phyloP scores from a whole-genome alignment of 1,139 yeast species.

The Hansenula lynferdii region DNA sequence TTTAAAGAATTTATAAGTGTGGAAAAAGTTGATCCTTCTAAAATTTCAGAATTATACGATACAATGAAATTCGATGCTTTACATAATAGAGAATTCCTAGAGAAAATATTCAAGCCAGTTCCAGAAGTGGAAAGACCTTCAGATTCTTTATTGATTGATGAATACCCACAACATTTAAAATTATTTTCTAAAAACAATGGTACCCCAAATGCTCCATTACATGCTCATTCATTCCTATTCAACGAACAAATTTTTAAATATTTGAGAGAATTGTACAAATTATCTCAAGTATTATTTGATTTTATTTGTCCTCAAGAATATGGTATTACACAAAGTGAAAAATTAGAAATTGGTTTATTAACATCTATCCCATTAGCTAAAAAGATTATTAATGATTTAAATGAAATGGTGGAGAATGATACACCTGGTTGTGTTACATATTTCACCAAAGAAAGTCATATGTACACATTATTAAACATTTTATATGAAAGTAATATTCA shows the following conservation, averaged over 20 bases:
- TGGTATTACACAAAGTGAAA: conserved; percentile 94
- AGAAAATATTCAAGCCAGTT: conserved; percentile 75
- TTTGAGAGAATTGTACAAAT: conserved; percentile 79
- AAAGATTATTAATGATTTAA: conserved; percentile 78
- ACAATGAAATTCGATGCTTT: conserved; percentile 98
- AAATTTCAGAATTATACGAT: conserved; percentile 93
- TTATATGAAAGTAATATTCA: conserved; percentile 94
- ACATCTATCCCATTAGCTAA: conserved; percentile 93
- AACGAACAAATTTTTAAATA: conserved; percentile 78
- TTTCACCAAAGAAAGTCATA: conserved; percentile 96
- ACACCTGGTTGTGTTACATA: conserved; percentile 83
- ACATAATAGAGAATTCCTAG: conserved; percentile 87
- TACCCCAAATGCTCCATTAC: conserved; percentile 13
- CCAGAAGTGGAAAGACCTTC: conserved; percentile 41
- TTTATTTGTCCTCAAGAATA: conserved; percentile 98
- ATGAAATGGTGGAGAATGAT: conserved; percentile 71
- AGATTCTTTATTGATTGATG: conserved; percentile 60
- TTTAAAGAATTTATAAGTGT: conserved; percentile 90
- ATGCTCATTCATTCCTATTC: conserved; percentile 38
- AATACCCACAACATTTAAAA: conserved; percentile 77
- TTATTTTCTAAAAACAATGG: conserved; percentile 49
- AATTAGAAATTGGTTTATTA: conserved; percentile 89
- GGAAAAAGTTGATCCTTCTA: conserved; percentile 97
- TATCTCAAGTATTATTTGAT: conserved; percentile 92
- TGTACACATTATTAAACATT: conserved; percentile 86